Evolutionary conservation across 352 stramenopile genomes (phyloP).

Genomic region (Globisporangium polare): DNA sequence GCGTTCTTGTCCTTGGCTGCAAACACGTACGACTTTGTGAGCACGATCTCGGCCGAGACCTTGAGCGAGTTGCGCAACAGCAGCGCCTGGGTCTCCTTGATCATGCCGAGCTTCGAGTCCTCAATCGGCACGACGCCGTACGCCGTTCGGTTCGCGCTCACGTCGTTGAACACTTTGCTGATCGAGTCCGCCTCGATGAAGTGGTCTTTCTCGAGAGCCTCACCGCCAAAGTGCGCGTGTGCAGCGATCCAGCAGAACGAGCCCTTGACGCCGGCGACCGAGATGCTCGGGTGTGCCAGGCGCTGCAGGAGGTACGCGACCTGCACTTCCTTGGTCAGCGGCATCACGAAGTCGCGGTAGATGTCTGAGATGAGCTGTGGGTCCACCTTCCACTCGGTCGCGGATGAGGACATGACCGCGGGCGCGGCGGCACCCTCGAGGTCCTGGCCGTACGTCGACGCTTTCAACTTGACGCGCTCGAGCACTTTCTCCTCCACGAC

Average conservation of each 20-base stretch:
- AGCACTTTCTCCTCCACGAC: constrained; percentile 92
- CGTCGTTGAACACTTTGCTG: constrained; percentile 73
- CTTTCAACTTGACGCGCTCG: constrained; percentile 93
- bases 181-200: constrained; percentile 58
- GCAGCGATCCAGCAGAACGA: constrained; percentile 79
- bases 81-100: constrained; percentile 83
- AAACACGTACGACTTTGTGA: constrained; percentile 70
- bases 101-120: constrained; percentile 78
- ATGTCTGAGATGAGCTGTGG: constrained; percentile 95
- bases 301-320: constrained; percentile 89
- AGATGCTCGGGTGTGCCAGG: constrained; percentile 72
- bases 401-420: constrained; percentile 20
- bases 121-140: constrained; percentile 87
- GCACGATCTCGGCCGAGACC: constrained; percentile 68
- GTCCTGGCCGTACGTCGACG: constrained; percentile 93
- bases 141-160: constrained; percentile 74
- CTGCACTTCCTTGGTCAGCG: constrained; percentile 98
- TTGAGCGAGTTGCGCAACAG: constrained; percentile 71
- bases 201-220: constrained; percentile 39
- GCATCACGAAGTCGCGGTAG: constrained; percentile 98
- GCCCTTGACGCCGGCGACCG: constrained; percentile 57
- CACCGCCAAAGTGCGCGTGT: constrained; percentile 58
- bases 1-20: constrained; percentile 45
- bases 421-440: constrained; percentile 43
- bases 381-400: constrained; percentile 90